Evolutionary conservation across 305 asterid genomes (phyloP).

Genomic region (Fraxinus ornus): DNA sequence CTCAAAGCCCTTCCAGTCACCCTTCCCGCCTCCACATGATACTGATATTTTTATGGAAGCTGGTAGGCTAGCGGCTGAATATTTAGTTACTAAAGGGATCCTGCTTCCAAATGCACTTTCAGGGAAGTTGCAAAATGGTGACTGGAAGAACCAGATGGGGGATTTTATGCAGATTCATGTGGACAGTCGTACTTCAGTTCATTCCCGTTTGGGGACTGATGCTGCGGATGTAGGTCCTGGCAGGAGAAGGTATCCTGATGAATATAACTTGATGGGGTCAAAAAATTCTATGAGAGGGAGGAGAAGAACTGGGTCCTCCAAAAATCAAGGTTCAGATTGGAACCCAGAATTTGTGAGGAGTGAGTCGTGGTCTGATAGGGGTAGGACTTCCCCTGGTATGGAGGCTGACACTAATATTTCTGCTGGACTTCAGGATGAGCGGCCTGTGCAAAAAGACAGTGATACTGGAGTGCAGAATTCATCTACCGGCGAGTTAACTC

Average conservation of each 20-base stretch:
- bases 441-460: slow-evolving; percentile 38
- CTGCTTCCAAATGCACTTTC: slow-evolving; percentile 72
- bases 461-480: slow-evolving; percentile 37
- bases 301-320: slow-evolving; percentile 53
- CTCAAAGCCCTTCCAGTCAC: slow-evolving; percentile 55
- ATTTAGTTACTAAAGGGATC: slow-evolving; percentile 72
- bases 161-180: slow-evolving; percentile 31
- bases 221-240: slow-evolving; percentile 46
- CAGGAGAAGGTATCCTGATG: slow-evolving; percentile 56
- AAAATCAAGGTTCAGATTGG: slow-evolving; percentile 50
- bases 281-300: slow-evolving; percentile 53
- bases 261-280: slow-evolving; percentile 39
- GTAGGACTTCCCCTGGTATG: slow-evolving; percentile 39
- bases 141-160: slow-evolving; percentile 45
- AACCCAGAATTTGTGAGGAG: slow-evolving; percentile 56
- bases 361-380: slow-evolving; percentile 55
- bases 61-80: slow-evolving; percentile 89
- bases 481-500: slow-evolving; percentile 43
- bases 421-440: slow-evolving; percentile 37
- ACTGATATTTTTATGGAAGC: slow-evolving; percentile 81
- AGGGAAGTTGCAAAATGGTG: slow-evolving; percentile 62
- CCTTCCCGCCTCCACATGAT: slow-evolving; percentile 42
- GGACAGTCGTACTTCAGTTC: slow-evolving; percentile 56
- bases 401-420: slow-evolving; percentile 49
- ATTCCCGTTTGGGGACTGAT: slow-evolving; percentile 57